phyloP scores from a whole-genome alignment of 306 rosid species.

The Lupinus albus region DNA sequence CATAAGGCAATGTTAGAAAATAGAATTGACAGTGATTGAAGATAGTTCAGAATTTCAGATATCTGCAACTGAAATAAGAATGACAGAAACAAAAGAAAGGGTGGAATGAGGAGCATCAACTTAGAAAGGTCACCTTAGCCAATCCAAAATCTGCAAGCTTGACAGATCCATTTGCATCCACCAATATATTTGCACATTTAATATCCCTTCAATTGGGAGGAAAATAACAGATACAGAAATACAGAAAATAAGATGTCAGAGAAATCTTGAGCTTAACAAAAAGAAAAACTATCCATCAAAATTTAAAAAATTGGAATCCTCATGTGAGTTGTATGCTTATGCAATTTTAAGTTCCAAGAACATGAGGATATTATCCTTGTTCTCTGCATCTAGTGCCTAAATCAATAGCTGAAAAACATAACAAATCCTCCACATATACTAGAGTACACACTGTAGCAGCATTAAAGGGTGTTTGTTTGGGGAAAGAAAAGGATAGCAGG shows the following conservation, averaged over 20 bases:
- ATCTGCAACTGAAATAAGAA: conserved; percentile 20
- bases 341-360: conserved; percentile 14
- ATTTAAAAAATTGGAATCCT: conserved; percentile 19
- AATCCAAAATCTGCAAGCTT: conserved; percentile 98
- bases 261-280: conserved; percentile 26
- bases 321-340: neutral
- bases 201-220: conserved; percentile 66
- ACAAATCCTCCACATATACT: conserved; percentile 16
- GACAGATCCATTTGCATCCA: conserved; percentile 84
- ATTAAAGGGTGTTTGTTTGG: conserved; percentile 1
- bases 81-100: neutral
- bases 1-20: conserved; percentile 35
- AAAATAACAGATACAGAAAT: conserved; percentile 1
- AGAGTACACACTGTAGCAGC: neutral
- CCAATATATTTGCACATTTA: conserved; percentile 92
- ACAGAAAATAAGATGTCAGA: conserved; percentile 32
- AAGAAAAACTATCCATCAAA: conserved; percentile 9
- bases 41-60: conserved; percentile 15
- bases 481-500: neutral
- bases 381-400: conserved; percentile 11
- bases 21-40: conserved; percentile 7
- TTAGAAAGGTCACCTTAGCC: conserved; percentile 70
- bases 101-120: conserved; percentile 10
- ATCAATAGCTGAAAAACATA: neutral
- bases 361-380: conserved; percentile 9